These are phyloP conservation scores for Megacollybia marginata DNA, from an alignment of 768 basidiomycete species.

Conservation along the genomic window DNA sequence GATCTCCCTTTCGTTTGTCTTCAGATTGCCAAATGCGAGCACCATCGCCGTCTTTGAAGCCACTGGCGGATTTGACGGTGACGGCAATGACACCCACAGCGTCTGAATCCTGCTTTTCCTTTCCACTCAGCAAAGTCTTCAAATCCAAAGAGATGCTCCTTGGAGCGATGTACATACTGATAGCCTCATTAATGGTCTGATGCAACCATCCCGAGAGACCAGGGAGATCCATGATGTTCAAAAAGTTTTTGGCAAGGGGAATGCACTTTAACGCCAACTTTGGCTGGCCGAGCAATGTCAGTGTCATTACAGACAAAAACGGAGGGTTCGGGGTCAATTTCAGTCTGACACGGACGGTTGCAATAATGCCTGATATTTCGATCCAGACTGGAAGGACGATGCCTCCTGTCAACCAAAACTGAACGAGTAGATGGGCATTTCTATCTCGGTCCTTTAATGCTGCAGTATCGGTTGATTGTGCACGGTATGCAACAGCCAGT, in stretches of 20 bases:
- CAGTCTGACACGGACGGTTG: slow-evolving; percentile 57
- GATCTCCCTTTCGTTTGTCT: slow-evolving; percentile 30
- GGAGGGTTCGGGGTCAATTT: slow-evolving; percentile 71
- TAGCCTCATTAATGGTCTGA: slow-evolving; percentile 53
- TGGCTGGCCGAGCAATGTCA: slow-evolving; percentile 69
- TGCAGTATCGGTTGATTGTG: slow-evolving; percentile 35
- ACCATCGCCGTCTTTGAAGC: slow-evolving; percentile 33
- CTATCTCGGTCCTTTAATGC: slow-evolving; percentile 34
- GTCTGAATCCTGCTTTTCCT: slow-evolving; percentile 56
- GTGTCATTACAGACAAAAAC: slow-evolving; percentile 37
- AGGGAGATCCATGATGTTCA: slow-evolving; percentile 76
- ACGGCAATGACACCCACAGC: slow-evolving; percentile 61
- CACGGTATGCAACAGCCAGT: slow-evolving; percentile 61
- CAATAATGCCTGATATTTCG: slow-evolving; percentile 59
- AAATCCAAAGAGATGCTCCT: slow-evolving; percentile 65
- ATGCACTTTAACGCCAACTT: slow-evolving; percentile 56
- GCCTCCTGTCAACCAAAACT: slow-evolving; percentile 51
- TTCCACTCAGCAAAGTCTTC: slow-evolving; percentile 52
- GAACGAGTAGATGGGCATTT: slow-evolving; percentile 59
- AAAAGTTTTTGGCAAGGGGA: slow-evolving; percentile 53
- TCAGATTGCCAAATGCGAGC: slow-evolving; percentile 25
- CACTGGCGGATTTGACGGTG: slow-evolving; percentile 54
- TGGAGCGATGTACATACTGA: slow-evolving; percentile 61
- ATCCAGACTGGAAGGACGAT: slow-evolving; percentile 49
- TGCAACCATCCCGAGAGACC: slow-evolving; percentile 64